Base-by-base conservation (phyloP, 2,329 filamentous ascomycete species). In the Colletotrichum theobromicola region DNA sequence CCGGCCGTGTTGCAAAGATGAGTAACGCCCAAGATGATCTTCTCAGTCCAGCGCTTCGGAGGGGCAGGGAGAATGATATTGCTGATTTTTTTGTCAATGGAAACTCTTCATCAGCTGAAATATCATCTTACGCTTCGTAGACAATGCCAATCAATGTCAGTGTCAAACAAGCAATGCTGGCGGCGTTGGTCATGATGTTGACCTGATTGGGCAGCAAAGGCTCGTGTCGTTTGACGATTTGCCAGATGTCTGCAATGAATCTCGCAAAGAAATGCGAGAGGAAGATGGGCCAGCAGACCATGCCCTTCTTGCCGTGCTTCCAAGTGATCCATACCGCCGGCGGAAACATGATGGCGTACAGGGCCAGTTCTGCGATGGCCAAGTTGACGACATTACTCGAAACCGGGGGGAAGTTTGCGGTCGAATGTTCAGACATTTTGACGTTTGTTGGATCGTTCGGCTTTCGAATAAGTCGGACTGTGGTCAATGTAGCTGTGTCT, bases 241-340 rank as follows among this genome's bases (percentile, higher is more conserved):
- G 77, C 55, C 79, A 81, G 58, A 70, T 71, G n/a, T 81, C 78
- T 30, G 78, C 72, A 15, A 78, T 61, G 55, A 81, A 78, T 50
- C 78, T 76, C 7, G 78, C 74, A 2, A 37, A 53, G 28, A 80
- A 80, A 57, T 78, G 78, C 2, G 77, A 78, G 4, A 79, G 15
- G 15, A 79, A 79, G 28, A 81, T 80, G 4, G 79, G 78, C 80
- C 80, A 81, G 74, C 79, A 81, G 24, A 80, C 77, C 76, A 81
- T 80, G 26, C 80, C 80, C 2, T 75, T 60, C 53, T 80, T 81
- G 16, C 80, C 80, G 67, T 81, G 80, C 35, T 79, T 80, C 77
- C 76, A 81, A 1, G 79, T 74, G 18, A 81, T 75, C 69, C 73
- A 80, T 8, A 76, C 18, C 0, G 76, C 69, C 2, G 76, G 75